Evolutionary conservation across 2,329 filamentous ascomycete species (phyloP).

Genomic region (Coniochaeta prunicola): DNA sequence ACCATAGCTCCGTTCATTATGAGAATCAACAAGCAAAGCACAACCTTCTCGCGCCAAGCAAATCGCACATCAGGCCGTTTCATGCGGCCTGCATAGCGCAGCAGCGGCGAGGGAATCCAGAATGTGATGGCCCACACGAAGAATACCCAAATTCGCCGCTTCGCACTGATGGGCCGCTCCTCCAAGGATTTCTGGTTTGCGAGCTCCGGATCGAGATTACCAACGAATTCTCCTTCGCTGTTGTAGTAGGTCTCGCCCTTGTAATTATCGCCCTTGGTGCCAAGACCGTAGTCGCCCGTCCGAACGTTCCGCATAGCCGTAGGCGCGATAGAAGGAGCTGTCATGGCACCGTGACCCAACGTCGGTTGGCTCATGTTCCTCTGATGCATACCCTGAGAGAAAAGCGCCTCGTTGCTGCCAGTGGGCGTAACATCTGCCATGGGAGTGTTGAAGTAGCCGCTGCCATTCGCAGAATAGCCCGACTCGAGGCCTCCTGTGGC

Average conservation of each 20-base stretch:
- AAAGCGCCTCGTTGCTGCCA: conserved; percentile 65
- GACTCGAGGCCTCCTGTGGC: conserved; percentile 57
- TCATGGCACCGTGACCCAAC: conserved; percentile 28
- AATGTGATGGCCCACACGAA: conserved; percentile 84
- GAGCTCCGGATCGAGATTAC: conserved; percentile 68
- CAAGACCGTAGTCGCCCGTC: conserved; percentile 82
- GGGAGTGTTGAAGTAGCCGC: conserved; percentile 63
- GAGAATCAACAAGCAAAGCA: conserved; percentile 72
- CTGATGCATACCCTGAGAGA: conserved; percentile 53
- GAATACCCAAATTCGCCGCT: conserved; percentile 70
- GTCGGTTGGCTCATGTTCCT: conserved; percentile 50
- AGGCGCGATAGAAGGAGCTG: conserved; percentile 53
- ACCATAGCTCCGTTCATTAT: conserved; percentile 74
- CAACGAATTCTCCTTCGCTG: conserved; percentile 59
- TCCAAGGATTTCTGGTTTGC: conserved; percentile 71
- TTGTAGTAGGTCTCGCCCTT: conserved; percentile 71
- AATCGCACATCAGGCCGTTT: conserved; percentile 93
- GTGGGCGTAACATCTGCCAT: conserved; percentile 54
- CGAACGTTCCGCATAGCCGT: conserved; percentile 43
- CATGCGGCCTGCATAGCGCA: conserved; percentile 85
- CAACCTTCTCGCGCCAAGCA: conserved; percentile 94
- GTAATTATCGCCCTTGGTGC: conserved; percentile 73
- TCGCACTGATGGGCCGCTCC: conserved; percentile 54
- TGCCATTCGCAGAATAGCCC: conserved; percentile 60
- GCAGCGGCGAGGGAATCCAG: conserved; percentile 83